Evolutionary conservation across 2,329 filamentous ascomycete genomes (phyloP).

Genomic region (Trichocomaceae sp.): DNA sequence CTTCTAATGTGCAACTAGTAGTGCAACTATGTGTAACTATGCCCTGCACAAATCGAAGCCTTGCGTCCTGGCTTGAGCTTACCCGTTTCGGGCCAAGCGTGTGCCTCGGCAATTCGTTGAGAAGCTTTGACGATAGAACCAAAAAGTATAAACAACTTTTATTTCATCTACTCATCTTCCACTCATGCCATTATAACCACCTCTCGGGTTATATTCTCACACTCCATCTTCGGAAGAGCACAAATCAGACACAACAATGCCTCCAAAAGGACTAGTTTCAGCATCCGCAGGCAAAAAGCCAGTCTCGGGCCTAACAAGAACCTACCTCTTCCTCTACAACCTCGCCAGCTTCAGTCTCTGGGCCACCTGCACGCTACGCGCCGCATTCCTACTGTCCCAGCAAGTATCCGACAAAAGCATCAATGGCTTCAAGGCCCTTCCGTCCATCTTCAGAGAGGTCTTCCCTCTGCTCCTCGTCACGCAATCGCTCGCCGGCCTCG

Average conservation of each 20-base stretch:
- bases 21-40: no score
- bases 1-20: no score
- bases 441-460: constrained; percentile 42
- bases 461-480: constrained; percentile 51
- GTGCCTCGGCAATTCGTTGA: not conserved
- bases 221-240: not conserved
- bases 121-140: not conserved
- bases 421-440: constrained; percentile 38
- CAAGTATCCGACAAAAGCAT: constrained; percentile 21
- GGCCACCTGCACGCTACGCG: constrained; percentile 66
- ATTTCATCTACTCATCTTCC: not conserved
- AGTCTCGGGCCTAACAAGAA: constrained; percentile 9
- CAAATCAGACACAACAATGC: constrained; percentile 1
- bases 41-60: no score
- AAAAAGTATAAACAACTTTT: no score
- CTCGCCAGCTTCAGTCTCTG: constrained; percentile 68
- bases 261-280: constrained; percentile 2
- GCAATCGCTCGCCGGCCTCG: constrained; percentile 75
- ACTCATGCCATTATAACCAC: not conserved
- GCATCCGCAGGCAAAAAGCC: constrained; percentile 7
- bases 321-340: constrained; percentile 84
- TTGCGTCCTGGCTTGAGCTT: not conserved
- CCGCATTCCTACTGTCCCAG: constrained; percentile 48
- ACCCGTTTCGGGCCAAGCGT: not conserved
- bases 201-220: not conserved